A percentile compares a stretch with the other conserved stretches of the same genome.
phyloP scores from a whole-genome alignment of 192 early-diverging fungal species.

The Coemansia sp. region DNA sequence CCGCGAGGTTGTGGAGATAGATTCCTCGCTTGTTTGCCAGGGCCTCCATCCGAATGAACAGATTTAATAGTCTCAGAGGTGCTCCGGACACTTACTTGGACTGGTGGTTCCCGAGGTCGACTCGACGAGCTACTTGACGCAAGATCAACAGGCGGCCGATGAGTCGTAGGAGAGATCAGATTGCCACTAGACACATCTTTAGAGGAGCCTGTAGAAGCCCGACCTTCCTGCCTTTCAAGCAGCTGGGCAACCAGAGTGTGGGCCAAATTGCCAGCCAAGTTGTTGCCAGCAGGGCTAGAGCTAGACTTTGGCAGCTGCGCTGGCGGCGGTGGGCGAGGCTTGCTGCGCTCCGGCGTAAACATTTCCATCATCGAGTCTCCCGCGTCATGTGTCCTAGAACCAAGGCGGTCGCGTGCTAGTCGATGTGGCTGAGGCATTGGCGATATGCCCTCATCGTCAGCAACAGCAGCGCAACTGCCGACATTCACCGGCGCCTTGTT shows the following conservation, averaged over 20 bases:
- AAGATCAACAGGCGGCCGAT: neutral
- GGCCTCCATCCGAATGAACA: neutral
- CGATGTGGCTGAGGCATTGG: slow-evolving; percentile 4
- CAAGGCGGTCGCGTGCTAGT: neutral
- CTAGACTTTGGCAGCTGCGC: neutral
- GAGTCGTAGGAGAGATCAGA: neutral
- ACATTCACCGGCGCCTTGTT: neutral
- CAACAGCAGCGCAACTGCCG: neutral
- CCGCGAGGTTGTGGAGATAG: neutral
- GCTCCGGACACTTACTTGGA: neutral
- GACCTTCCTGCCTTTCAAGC: slow-evolving; percentile 3
- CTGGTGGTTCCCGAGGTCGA: neutral
- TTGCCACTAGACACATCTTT: neutral
- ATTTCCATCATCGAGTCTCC: slow-evolving; percentile 55
- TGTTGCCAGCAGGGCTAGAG: neutral
- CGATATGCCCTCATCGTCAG: slow-evolving; percentile 7
- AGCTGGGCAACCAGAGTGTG: slow-evolving; percentile 15
- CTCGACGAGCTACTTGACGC: neutral
- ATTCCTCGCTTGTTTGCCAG: neutral
- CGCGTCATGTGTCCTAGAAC: slow-evolving; percentile 13
- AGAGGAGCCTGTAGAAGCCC: neutral
- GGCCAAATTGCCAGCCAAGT: slow-evolving; percentile 1
- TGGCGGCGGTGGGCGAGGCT: neutral
- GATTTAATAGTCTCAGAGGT: neutral
- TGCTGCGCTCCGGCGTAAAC: slow-evolving; percentile 47